Conservation (phyloP, 1,139 yeast genomes). For the Yamadazyma dendronema region DNA sequence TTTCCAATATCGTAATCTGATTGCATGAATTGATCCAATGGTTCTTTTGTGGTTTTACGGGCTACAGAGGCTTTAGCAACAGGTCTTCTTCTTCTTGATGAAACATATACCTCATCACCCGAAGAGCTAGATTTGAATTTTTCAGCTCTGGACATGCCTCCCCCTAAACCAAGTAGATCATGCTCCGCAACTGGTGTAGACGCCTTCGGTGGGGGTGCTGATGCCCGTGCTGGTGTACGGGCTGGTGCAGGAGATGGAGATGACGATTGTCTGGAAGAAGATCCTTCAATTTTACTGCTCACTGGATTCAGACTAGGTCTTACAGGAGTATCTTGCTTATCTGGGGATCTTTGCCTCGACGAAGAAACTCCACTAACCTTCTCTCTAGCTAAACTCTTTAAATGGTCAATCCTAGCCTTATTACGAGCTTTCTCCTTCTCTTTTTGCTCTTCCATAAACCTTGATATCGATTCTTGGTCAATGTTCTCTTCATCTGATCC, state of each 20-base stretch:
- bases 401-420: conserved; percentile 23
- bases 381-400: conserved; percentile 21
- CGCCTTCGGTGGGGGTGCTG: conserved; percentile 3
- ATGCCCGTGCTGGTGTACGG: neutral
- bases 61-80: conserved; percentile 5
- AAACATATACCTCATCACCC: conserved; percentile 15
- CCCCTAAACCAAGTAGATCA: conserved; percentile 25
- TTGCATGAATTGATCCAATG: conserved; percentile 41
- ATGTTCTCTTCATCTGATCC: conserved; percentile 48
- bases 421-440: conserved; percentile 38
- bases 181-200: conserved; percentile 15
- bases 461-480: conserved; percentile 40
- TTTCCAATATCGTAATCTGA: conserved; percentile 59
- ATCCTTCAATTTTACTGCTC: neutral
- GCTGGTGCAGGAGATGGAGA: neutral
- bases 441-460: conserved; percentile 38
- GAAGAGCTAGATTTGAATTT: conserved; percentile 15
- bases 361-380: conserved; percentile 12
- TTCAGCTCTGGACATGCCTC: conserved; percentile 17
- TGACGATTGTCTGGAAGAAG: neutral
- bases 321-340: conserved; percentile 1
- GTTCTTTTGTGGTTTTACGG: conserved; percentile 16
- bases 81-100: conserved; percentile 19
- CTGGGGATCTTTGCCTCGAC: conserved; percentile 8
- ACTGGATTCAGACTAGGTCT: conserved; percentile 9